Evolutionary conservation across 208 protist genomes (phyloP).

Genomic region (Leishmania braziliensis): DNA sequence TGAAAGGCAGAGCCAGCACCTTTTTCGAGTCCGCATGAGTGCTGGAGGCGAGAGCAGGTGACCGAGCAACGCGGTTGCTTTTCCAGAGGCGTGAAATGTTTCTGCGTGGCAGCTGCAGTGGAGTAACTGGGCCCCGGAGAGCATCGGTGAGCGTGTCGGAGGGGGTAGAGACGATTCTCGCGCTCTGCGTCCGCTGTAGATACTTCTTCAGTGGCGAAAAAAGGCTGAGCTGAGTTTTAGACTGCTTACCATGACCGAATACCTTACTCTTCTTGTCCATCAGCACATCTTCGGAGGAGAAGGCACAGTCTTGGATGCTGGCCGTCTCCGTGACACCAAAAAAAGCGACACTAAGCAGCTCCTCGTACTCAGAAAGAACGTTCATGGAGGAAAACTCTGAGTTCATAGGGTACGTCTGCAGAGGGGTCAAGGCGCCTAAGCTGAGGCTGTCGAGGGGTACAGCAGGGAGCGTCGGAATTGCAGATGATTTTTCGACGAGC

Average conservation of each 20-base stretch:
- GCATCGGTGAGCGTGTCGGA: background rate
- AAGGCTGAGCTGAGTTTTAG: background rate
- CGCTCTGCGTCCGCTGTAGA: background rate
- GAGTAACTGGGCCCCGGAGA: background rate
- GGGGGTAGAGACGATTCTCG: background rate
- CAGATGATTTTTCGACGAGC: background rate
- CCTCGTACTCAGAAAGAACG: conserved; percentile 7
- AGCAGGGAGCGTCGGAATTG: too few species aligned
- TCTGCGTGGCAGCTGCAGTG: background rate
- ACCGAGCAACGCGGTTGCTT: background rate
- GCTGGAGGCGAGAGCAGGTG: background rate
- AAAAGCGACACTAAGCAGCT: conserved; percentile 19
- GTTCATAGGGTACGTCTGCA: background rate
- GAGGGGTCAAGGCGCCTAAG: too few species aligned
- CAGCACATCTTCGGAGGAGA: conserved; percentile 3
- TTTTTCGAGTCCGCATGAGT: background rate
- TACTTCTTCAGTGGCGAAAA: background rate
- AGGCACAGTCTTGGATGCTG: conserved; percentile 3
- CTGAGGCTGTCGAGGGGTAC: background rate
- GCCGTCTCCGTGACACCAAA: conserved; percentile 14
- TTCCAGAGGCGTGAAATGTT: background rate
- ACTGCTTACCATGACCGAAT: background rate
- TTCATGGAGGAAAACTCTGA: background rate
- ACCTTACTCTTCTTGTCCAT: conserved; percentile 5
- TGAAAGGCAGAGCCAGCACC: conserved; percentile 14